Percentiles rank a stretch among this genome's conserved stretches.
These are phyloP conservation scores for Talaromyces albobiverticillius DNA, from an alignment of 2,329 filamentous ascomycete genomes.

Conservation along the genomic window DNA sequence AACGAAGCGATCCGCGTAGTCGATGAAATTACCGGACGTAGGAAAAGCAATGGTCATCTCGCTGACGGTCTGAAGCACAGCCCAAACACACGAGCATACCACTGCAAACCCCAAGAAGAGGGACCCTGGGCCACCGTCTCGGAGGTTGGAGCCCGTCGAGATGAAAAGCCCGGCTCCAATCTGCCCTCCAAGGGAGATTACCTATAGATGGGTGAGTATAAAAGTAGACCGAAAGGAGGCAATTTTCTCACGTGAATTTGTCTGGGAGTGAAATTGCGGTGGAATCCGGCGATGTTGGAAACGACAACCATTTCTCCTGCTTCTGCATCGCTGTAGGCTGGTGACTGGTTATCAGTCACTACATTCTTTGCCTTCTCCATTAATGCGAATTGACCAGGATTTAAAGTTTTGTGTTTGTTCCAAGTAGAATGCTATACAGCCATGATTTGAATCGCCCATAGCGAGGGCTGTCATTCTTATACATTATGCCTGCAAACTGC, in stretches of 20 bases:
- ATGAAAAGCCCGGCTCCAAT: constrained; percentile 22
- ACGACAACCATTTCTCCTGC: neutral
- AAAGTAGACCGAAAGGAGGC: neutral
- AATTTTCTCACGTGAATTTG: constrained; percentile 7
- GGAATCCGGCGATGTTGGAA: neutral
- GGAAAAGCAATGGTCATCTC: constrained; percentile 40
- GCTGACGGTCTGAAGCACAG: constrained; percentile 29
- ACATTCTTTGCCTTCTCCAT: neutral
- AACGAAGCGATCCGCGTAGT: constrained; percentile 37
- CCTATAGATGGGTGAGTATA: neutral
- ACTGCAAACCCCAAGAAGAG: constrained; percentile 33
- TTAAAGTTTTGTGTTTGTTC: too few relatives aligned
- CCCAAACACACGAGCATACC: constrained; percentile 30
- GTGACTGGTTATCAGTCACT: neutral
- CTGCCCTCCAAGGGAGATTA: constrained; percentile 14
- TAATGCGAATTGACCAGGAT: neutral
- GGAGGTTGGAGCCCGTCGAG: constrained; percentile 22
- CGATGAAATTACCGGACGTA: constrained; percentile 36
- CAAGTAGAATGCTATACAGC: too few relatives aligned
- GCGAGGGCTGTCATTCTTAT: neutral
- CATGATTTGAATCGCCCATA: neutral
- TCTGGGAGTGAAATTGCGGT: constrained; percentile 1
- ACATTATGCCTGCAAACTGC: too few relatives aligned
- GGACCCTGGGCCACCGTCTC: constrained; percentile 29
- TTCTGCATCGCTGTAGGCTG: constrained; percentile 2